Conservation (phyloP, 176 grass and related monocot genomes). For the Aegilops speltoides region DNA sequence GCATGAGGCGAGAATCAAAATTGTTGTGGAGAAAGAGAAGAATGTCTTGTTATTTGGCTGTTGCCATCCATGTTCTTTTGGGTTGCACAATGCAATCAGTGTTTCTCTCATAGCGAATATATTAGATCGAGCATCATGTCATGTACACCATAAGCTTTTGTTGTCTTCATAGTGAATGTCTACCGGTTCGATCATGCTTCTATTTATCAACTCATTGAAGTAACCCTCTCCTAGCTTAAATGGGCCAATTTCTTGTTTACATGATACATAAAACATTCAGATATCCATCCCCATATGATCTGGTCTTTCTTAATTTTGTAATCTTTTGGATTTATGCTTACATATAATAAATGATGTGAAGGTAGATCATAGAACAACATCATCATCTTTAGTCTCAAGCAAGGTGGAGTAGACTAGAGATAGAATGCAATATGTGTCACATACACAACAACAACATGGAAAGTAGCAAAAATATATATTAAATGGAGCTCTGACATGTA, state of each 20-base stretch:
- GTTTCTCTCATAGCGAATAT: neutral
- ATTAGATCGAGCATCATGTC: neutral
- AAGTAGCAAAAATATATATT: neutral
- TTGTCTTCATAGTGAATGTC: neutral
- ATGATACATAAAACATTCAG: neutral
- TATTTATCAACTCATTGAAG: neutral
- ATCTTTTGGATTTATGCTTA: neutral
- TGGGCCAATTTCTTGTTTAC: neutral
- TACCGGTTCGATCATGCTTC: neutral
- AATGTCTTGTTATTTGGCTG: too few species aligned
- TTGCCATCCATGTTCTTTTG: neutral
- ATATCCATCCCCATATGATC: neutral
- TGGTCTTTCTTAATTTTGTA: neutral
- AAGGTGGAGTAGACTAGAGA: neutral
- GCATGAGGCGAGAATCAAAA: neutral
- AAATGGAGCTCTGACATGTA: neutral
- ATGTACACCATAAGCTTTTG: neutral
- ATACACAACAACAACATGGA: neutral
- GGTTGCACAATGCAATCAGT: too few species aligned
- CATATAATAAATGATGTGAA: neutral
- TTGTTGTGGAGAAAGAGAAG: neutral
- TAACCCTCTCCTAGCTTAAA: neutral
- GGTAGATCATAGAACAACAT: neutral
- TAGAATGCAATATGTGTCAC: neutral
- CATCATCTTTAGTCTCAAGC: too few species aligned